Evolutionary conservation across 2,329 filamentous ascomycete species (phyloP).

Genomic region (Paraphaeosphaeria sporulosa): DNA sequence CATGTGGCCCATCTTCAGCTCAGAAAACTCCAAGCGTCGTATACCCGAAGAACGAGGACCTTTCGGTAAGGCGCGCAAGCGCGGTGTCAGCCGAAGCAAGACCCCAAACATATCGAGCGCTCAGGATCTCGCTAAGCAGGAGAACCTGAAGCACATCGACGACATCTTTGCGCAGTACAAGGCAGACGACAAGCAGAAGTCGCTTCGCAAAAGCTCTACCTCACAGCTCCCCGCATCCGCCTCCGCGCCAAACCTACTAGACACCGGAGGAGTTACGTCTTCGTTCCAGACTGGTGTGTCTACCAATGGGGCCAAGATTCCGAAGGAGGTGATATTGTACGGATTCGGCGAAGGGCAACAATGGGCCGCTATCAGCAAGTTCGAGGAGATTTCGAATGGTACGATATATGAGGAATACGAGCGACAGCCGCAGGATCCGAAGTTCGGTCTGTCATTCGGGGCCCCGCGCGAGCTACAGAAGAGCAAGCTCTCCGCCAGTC

Average conservation of each 20-base stretch:
- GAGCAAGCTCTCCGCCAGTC: conserved; percentile 72
- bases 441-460: conserved; percentile 76
- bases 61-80: conserved; percentile 62
- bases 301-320: conserved; percentile 58
- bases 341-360: conserved; percentile 75
- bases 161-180: conserved; percentile 54
- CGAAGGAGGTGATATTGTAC: conserved; percentile 83
- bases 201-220: conserved; percentile 27
- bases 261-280: conserved; percentile 33
- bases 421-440: conserved; percentile 77
- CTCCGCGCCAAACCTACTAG: conserved; percentile 42
- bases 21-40: conserved; percentile 58
- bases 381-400: conserved; percentile 81
- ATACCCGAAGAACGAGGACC: conserved; percentile 67
- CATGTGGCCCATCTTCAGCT: conserved; percentile 27
- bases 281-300: conserved; percentile 39
- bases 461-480: conserved; percentile 72
- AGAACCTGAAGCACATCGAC: conserved; percentile 56
- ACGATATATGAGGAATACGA: conserved; percentile 93
- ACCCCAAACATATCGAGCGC: conserved; percentile 66
- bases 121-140: conserved; percentile 59
- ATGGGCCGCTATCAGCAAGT: conserved; percentile 89
- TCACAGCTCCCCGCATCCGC: conserved; percentile 38
- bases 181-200: conserved; percentile 38
- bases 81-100: conserved; percentile 58